Evolutionary conservation across 768 basidiomycete genomes (phyloP).

Genomic region (Tylopilus plumbeoviolaceoides): DNA sequence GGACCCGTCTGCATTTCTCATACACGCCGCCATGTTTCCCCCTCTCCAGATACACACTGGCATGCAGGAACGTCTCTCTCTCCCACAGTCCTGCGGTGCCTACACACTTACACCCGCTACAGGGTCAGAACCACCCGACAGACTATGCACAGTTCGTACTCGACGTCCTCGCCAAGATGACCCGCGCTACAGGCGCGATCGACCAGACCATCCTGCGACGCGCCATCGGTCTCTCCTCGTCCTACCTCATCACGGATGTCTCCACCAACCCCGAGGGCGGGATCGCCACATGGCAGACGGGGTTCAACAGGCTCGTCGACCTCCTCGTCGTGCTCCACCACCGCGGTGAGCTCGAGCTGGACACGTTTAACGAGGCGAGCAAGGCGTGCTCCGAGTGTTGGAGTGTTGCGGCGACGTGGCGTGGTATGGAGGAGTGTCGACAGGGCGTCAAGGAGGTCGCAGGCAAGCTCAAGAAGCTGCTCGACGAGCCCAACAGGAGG

Average conservation of each 20-base stretch:
- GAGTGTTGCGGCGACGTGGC: constrained; percentile 67
- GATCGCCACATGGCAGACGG: constrained; percentile 57
- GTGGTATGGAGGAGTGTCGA: constrained; percentile 59
- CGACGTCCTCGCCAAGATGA: constrained; percentile 49
- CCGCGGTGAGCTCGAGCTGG: constrained; percentile 66
- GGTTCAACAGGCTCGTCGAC: constrained; percentile 68
- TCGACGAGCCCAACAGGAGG: constrained; percentile 33
- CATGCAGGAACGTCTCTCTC: constrained; percentile 27
- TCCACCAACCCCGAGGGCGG: constrained; percentile 58
- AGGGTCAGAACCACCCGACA: constrained; percentile 42
- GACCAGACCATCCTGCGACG: constrained; percentile 62
- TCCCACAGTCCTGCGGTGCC: background rate
- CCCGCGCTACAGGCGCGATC: constrained; percentile 41
- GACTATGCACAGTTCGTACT: constrained; percentile 61
- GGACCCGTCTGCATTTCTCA: constrained; percentile 23
- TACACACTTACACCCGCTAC: constrained; percentile 4
- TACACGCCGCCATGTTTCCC: constrained; percentile 16
- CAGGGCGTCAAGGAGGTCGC: constrained; percentile 61
- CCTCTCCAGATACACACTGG: constrained; percentile 21
- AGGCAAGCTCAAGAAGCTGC: constrained; percentile 50
- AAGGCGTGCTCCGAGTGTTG: constrained; percentile 75
- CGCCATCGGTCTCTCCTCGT: constrained; percentile 66
- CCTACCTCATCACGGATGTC: constrained; percentile 74
- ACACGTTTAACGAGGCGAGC: constrained; percentile 63
- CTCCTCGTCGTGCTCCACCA: constrained; percentile 67